These are phyloP conservation scores for Hypoxylon lienhwacheense DNA, from an alignment of 495 filamentous ascomycete genomes.

Conservation along the genomic window DNA sequence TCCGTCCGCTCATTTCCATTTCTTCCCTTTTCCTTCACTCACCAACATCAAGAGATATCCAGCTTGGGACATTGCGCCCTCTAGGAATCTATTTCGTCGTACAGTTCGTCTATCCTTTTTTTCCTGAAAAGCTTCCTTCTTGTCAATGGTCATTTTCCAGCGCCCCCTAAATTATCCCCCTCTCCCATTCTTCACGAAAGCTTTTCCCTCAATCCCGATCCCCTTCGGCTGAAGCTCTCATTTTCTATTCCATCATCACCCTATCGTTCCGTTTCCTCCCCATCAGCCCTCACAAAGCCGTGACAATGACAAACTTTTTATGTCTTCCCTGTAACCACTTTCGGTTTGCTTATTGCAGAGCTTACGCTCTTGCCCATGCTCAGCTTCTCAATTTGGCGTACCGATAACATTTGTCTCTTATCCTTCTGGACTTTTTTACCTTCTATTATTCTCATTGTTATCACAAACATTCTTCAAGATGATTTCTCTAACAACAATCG, in stretches of 20 bases:
- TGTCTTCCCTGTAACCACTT: constrained; percentile 30
- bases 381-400: constrained; percentile 42
- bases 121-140: constrained; percentile 27
- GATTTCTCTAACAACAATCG: constrained; percentile 56
- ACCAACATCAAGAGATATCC: constrained; percentile 35
- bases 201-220: constrained; percentile 28
- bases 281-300: constrained; percentile 42
- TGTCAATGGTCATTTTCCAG: constrained; percentile 26
- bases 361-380: constrained; percentile 40
- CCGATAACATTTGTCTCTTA: constrained; percentile 28
- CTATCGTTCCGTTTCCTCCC: constrained; percentile 37
- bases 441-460: constrained; percentile 37
- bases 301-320: constrained; percentile 37
- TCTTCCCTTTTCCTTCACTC: neutral
- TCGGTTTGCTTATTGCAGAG: constrained; percentile 43
- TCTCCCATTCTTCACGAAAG: constrained; percentile 31
- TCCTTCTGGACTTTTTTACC: constrained; percentile 32
- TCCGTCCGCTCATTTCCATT: neutral
- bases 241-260: constrained; percentile 32
- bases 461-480: constrained; percentile 39
- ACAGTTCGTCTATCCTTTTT: constrained; percentile 47
- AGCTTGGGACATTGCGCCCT: constrained; percentile 38
- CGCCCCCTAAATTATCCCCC: constrained; percentile 26
- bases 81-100: constrained; percentile 30
- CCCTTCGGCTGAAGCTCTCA: constrained; percentile 24